Conservation (phyloP, 1,284 basidiomycete genomes). For the Ustilago crameri region DNA sequence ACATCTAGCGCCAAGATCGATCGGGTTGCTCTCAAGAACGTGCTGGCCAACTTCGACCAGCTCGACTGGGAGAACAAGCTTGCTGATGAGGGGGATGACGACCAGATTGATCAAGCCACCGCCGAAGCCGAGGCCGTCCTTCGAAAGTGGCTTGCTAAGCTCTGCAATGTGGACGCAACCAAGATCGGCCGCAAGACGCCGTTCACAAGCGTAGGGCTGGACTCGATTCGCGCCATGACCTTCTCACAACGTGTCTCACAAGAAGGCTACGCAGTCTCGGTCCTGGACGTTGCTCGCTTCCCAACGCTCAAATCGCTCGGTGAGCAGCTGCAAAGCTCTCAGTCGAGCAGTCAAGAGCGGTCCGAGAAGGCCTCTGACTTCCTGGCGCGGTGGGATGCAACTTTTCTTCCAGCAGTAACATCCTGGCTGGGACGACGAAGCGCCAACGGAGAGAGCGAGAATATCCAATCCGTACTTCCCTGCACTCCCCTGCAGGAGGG, state of each 20-base stretch:
- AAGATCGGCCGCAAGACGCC: constrained; percentile 58
- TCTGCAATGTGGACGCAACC: constrained; percentile 52
- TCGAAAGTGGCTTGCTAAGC: constrained; percentile 42
- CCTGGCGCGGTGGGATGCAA: constrained; percentile 28
- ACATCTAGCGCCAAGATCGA: constrained; percentile 69
- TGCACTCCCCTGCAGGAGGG: constrained; percentile 60
- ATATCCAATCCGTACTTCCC: constrained; percentile 46
- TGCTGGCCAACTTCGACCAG: constrained; percentile 57
- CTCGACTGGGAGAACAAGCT: constrained; percentile 61
- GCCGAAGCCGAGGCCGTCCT: constrained; percentile 42
- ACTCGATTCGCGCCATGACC: constrained; percentile 66
- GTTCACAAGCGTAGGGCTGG: constrained; percentile 63
- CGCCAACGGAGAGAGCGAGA: background rate
- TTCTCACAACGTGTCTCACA: constrained; percentile 56
- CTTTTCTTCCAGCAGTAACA: constrained; percentile 24
- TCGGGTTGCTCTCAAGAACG: constrained; percentile 64
- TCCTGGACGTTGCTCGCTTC: constrained; percentile 64
- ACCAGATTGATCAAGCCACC: constrained; percentile 17
- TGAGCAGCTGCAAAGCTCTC: constrained; percentile 44
- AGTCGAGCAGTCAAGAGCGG: constrained; percentile 22
- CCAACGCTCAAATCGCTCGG: constrained; percentile 53
- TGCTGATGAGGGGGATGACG: constrained; percentile 34
- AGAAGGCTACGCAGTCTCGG: constrained; percentile 57
- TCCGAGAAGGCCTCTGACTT: constrained; percentile 18
- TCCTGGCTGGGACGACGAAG: constrained; percentile 16